phyloP scores from a whole-genome alignment of 2,329 filamentous ascomycete species.

The Pseudogymnoascus sp. region DNA sequence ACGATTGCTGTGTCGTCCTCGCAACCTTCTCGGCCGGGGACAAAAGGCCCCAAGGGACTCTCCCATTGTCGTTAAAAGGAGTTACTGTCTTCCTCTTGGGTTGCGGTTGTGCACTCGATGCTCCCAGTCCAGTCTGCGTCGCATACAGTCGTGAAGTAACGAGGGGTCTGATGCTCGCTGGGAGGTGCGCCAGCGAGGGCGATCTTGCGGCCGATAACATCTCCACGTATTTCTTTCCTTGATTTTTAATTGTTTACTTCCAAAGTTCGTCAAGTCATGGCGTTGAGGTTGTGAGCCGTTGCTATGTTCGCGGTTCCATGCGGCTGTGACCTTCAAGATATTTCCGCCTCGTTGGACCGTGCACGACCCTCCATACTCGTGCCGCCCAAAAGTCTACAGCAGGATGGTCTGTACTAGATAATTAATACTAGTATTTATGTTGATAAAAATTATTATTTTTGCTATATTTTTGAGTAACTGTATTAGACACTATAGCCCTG shows the following conservation, averaged over 20 bases:
- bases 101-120: slow-evolving; percentile 24
- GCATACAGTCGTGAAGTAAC: slow-evolving; percentile 47
- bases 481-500: not conserved
- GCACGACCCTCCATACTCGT: not conserved
- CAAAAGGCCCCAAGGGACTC: slow-evolving; percentile 72
- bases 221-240: not conserved
- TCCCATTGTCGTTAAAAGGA: slow-evolving; percentile 77
- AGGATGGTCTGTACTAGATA: too few relatives aligned
- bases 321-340: slow-evolving; percentile 6
- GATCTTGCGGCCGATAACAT: slow-evolving; percentile 21
- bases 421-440: not conserved
- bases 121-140: slow-evolving; percentile 42
- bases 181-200: slow-evolving; percentile 31
- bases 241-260: not conserved
- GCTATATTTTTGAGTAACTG: not conserved
- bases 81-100: slow-evolving; percentile 64
- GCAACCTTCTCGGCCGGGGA: slow-evolving; percentile 71
- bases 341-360: slow-evolving; percentile 6
- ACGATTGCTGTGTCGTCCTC: slow-evolving; percentile 79
- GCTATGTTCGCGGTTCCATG: not conserved
- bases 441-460: not conserved
- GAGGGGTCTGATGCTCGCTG: slow-evolving; percentile 33
- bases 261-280: slow-evolving; percentile 5
- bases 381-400: too few relatives aligned
- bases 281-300: slow-evolving; percentile 2